Base-by-base conservation (phyloP, 257 asterid species). In the Misopates orontium region DNA sequence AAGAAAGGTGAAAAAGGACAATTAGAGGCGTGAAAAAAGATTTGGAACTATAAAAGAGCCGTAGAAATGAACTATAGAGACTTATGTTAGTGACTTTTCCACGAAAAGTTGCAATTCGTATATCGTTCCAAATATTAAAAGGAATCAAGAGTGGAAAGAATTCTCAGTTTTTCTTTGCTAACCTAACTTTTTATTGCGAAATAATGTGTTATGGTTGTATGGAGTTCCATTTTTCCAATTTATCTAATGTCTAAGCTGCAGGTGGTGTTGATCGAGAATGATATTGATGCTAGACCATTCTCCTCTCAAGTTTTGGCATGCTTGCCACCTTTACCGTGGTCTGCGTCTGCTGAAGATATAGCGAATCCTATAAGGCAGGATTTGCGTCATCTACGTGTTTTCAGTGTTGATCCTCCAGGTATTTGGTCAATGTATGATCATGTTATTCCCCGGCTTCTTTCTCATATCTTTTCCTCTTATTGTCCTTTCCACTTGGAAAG, bases 401-500 rank as follows among this genome's bases (percentile, higher is more conserved):
- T 87, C 80, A 94, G 99, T 74, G 99, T 94, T 81, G 97, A 94
- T 71, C 99, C 99, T 73, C 99, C 97, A 82, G 99, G 99, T 93
- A 76, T 62, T 49, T 70, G 24, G 62, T 71, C 73, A 66, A 41
- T 70, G 17, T 47, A 62, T 62, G 31, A 59, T 48, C 40, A 24
- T 41, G n/a, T 31, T 24, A 12, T 22, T 20, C 45, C 59, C 48
- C 23, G 21, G 56, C 52, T 69, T 71, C 56, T 64, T 15, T 56
- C 32, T 67, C 42, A 21, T 57, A 18, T 41, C 39, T 78, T 57
- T 19, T 19, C 18, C 36, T 21, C 52, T 24, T 17, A 42, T 41
- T 66, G 44, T 65, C 22, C 56, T 62, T 10, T 42, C 67, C 48
- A 39, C 62, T 60, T 72, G 54, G 1, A 65, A 57, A 49, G 28